Percentiles rank a stretch among this genome's conserved stretches.
Conservation (phyloP, 768 basidiomycete genomes). For the Hygrocybe coccinea region DNA sequence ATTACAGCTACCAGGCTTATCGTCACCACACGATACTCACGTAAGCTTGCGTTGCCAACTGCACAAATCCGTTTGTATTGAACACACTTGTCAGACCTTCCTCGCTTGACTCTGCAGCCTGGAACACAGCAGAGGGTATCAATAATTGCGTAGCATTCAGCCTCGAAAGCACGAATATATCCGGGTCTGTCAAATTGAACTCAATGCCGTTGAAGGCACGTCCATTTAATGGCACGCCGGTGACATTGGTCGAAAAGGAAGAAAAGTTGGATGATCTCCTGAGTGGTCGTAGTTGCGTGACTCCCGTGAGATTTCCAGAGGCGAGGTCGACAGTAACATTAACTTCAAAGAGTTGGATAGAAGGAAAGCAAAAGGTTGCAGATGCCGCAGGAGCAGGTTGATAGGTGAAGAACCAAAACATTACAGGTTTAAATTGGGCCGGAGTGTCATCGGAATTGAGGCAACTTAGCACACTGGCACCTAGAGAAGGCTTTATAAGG, state of each 20-base stretch:
- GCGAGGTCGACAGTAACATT: slow-evolving; percentile 41
- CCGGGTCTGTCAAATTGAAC: slow-evolving; percentile 41
- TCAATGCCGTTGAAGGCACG: slow-evolving; percentile 51
- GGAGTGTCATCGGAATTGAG: slow-evolving; percentile 15
- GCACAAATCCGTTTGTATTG: slow-evolving; percentile 32
- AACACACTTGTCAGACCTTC: slow-evolving; percentile 39
- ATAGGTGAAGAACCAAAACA: slow-evolving; percentile 56
- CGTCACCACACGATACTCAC: slow-evolving; percentile 30
- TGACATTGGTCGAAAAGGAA: slow-evolving; percentile 40
- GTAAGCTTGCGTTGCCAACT: slow-evolving; percentile 41
- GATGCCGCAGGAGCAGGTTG: slow-evolving; percentile 36
- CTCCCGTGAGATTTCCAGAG: slow-evolving; percentile 40
- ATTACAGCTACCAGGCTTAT: neutral
- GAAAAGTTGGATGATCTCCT: slow-evolving; percentile 35
- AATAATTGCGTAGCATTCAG: slow-evolving; percentile 43
- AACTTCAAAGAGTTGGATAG: slow-evolving; percentile 42
- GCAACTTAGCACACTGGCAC: slow-evolving; percentile 29
- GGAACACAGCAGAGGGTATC: slow-evolving; percentile 49
- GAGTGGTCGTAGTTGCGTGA: slow-evolving; percentile 39
- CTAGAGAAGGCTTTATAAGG: slow-evolving; percentile 14
- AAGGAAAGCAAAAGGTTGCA: slow-evolving; percentile 46
- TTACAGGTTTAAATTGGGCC: slow-evolving; percentile 42
- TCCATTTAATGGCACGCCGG: slow-evolving; percentile 41
- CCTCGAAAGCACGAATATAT: slow-evolving; percentile 37
- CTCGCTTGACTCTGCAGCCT: slow-evolving; percentile 38